Conservation (phyloP, 345 rosid species). For the Syzygium aqueum region DNA sequence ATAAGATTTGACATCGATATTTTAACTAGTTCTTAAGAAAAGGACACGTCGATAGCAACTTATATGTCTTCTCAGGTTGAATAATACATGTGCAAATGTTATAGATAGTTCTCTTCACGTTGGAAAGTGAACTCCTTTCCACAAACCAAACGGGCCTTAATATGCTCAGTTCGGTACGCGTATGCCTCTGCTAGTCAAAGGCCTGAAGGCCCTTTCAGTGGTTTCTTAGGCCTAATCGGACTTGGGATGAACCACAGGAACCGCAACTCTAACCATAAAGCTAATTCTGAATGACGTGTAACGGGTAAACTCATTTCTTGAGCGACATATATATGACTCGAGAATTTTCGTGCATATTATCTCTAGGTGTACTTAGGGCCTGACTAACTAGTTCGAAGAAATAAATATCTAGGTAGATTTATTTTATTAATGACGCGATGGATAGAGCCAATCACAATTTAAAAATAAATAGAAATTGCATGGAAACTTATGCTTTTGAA, state of each 20-base stretch:
- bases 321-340: not conserved
- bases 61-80: not conserved
- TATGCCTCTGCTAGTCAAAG: not conserved
- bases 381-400: not conserved
- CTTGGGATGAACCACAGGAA: not conserved
- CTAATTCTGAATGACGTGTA: not conserved
- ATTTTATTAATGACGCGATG: not conserved
- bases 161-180: not conserved
- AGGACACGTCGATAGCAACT: not conserved
- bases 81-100: not conserved
- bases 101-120: not conserved
- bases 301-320: too few relatives aligned
- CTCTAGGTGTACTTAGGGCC: not conserved
- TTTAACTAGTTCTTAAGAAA: not conserved
- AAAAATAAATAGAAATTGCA: rapidly evolving
- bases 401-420: not conserved
- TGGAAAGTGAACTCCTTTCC: too few relatives aligned
- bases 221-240: not conserved
- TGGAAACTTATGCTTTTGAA: not conserved
- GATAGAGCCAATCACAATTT: not conserved
- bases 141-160: not conserved
- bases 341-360: not conserved
- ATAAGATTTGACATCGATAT: not conserved
- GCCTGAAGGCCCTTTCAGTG: not conserved
- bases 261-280: not conserved